Conservation (phyloP, 805 yeast species). For the Metschnikowia lunata region DNA sequence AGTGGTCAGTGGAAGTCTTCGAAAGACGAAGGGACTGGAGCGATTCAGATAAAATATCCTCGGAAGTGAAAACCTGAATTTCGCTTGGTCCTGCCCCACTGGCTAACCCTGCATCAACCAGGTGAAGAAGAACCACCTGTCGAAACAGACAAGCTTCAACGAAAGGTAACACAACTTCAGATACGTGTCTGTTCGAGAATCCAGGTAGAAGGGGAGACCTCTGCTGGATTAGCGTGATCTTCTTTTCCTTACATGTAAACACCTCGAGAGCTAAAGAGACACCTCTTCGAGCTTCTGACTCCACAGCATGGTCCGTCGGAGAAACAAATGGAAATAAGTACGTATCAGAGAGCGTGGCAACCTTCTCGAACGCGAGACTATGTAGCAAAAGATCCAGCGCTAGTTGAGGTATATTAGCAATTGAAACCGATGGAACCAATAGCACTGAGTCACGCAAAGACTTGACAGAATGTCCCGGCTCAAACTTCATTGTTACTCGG, state of each 20-base stretch:
- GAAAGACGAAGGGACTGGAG: conserved; percentile 26
- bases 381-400: conserved; percentile 69
- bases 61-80: conserved; percentile 26
- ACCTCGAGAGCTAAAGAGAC: conserved; percentile 65
- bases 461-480: conserved; percentile 3
- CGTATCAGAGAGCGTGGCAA: conserved; percentile 54
- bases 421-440: conserved; percentile 76
- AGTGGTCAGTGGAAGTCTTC: conserved; percentile 6
- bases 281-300: conserved; percentile 24
- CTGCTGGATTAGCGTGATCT: conserved; percentile 66
- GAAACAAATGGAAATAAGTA: conserved; percentile 79
- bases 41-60: conserved; percentile 29
- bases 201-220: conserved; percentile 81
- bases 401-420: conserved; percentile 89
- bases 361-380: conserved; percentile 48
- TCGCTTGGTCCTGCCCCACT: conserved; percentile 20
- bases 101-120: conserved; percentile 63
- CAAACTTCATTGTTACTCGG: conserved; percentile 4
- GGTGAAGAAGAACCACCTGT: conserved; percentile 57
- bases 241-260: conserved; percentile 38
- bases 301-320: conserved; percentile 52
- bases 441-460: conserved; percentile 34
- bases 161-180: conserved; percentile 48
- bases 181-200: conserved; percentile 45
- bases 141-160: conserved; percentile 37